Evolutionary conservation across 805 yeast genomes (phyloP).

Genomic region (Candida endomychidarum): DNA sequence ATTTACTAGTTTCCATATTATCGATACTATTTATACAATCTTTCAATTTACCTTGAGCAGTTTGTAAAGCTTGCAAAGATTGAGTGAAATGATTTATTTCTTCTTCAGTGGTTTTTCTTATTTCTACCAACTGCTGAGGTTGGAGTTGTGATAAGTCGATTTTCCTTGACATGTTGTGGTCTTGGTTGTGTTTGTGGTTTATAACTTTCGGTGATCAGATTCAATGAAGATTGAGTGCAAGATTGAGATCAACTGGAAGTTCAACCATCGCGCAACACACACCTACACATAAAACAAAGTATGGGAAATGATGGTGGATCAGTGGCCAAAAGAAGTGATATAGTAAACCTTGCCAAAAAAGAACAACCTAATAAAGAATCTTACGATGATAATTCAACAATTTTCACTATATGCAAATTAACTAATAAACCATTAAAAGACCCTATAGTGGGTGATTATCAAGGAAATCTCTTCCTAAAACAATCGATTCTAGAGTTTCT

Average conservation of each 20-base stretch:
- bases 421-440: conserved; percentile 38
- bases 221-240: too few species aligned
- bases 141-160: conserved; percentile 69
- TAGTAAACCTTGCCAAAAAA: conserved; percentile 27
- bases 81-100: conserved; percentile 85
- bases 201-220: too few species aligned
- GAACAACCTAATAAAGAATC: conserved; percentile 17
- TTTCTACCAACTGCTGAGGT: conserved; percentile 81
- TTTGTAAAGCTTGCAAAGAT: conserved; percentile 76
- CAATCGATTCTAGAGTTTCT: conserved; percentile 60
- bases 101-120: conserved; percentile 78
- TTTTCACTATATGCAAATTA: conserved; percentile 44
- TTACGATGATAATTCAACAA: conserved; percentile 14
- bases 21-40: conserved; percentile 78
- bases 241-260: not conserved
- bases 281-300: not conserved
- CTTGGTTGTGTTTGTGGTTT: not conserved
- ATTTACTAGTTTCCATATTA: conserved; percentile 41
- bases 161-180: conserved; percentile 17
- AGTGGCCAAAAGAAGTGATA: conserved; percentile 57
- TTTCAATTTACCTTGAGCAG: conserved; percentile 77
- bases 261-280: not conserved
- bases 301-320: conserved; percentile 72
- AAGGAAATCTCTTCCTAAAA: conserved; percentile 65
- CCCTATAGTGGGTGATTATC: conserved; percentile 67